phyloP scores from a whole-genome alignment of 2,329 filamentous ascomycete species.

The Colletotrichum higginsianum region DNA sequence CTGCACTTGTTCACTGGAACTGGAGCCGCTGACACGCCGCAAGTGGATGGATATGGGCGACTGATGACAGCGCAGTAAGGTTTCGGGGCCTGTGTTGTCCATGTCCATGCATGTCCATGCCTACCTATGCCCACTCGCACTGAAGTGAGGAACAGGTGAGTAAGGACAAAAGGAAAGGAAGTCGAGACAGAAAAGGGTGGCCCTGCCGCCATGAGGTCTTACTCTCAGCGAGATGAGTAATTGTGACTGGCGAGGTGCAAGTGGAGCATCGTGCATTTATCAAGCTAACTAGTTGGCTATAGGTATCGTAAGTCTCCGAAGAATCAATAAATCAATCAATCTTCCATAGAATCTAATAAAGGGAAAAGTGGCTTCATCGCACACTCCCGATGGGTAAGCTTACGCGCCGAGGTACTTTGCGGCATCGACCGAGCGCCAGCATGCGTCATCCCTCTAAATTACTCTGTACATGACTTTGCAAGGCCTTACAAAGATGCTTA shows the following conservation, averaged over 20 bases:
- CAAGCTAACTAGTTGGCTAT: too few relatives aligned
- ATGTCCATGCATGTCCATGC: not conserved
- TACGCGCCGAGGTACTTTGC: not conserved
- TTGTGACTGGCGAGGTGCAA: conserved; percentile 14
- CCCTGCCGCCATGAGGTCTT: conserved; percentile 15
- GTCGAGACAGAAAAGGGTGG: conserved; percentile 12
- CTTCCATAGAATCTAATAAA: conserved; percentile 1
- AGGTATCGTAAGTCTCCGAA: not conserved
- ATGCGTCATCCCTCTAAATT: not conserved
- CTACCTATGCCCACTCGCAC: too few relatives aligned
- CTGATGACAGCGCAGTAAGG: not conserved
- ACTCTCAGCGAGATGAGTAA: conserved; percentile 22
- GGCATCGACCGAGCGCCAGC: not conserved
- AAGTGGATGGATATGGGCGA: not conserved
- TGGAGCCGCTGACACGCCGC: conserved; percentile 9
- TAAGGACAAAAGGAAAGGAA: not conserved
- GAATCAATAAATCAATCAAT: conserved; percentile 28
- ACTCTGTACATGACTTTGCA: not conserved
- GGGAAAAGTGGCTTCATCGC: not conserved
- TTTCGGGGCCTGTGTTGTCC: not conserved
- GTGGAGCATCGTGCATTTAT: conserved; percentile 10
- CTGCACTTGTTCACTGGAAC: not conserved
- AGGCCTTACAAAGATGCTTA: conserved; percentile 11
- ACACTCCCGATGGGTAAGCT: not conserved
- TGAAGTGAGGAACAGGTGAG: conserved; percentile 9